These are phyloP conservation scores for Pythium myriotylum DNA, from an alignment of 352 stramenopile genomes.

Conservation along the genomic window DNA sequence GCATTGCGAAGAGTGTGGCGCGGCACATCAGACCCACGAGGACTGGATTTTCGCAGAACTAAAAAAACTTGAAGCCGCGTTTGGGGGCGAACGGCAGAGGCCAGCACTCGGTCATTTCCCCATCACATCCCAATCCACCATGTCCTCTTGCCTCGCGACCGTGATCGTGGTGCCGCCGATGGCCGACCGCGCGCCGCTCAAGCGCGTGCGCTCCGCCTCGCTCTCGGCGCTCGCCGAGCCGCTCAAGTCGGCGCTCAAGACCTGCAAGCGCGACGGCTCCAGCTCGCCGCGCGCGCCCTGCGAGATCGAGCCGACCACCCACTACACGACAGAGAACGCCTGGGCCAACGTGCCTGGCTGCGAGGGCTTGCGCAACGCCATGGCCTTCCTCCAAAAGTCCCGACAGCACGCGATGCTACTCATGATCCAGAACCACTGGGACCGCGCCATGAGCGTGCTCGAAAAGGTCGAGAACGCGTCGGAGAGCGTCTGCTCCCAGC, in stretches of 20 bases:
- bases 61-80: constrained; percentile 18
- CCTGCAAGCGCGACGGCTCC: constrained; percentile 52
- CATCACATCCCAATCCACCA: constrained; percentile 7
- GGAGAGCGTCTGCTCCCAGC: constrained; percentile 65
- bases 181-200: constrained; percentile 19
- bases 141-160: constrained; percentile 57
- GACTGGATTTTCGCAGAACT: constrained; percentile 9
- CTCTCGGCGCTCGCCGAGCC: constrained; percentile 28
- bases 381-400: constrained; percentile 69
- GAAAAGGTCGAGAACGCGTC: constrained; percentile 77
- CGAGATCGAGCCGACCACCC: constrained; percentile 9
- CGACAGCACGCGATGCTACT: constrained; percentile 73
- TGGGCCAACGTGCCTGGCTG: constrained; percentile 42
- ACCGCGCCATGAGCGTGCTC: constrained; percentile 66
- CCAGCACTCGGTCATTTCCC: constrained; percentile 18
- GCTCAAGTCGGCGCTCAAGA: constrained; percentile 58
- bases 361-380: constrained; percentile 63
- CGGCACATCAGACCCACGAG: constrained; percentile 12
- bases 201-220: constrained; percentile 32
- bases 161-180: constrained; percentile 31
- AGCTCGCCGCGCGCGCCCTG: constrained; percentile 52
- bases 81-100: constrained; percentile 3
- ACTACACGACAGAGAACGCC: background rate
- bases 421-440: constrained; percentile 81
- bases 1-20: no score